phyloP scores from a whole-genome alignment of 176 grass and related monocot species.

The Chrysopogon serrulatus region DNA sequence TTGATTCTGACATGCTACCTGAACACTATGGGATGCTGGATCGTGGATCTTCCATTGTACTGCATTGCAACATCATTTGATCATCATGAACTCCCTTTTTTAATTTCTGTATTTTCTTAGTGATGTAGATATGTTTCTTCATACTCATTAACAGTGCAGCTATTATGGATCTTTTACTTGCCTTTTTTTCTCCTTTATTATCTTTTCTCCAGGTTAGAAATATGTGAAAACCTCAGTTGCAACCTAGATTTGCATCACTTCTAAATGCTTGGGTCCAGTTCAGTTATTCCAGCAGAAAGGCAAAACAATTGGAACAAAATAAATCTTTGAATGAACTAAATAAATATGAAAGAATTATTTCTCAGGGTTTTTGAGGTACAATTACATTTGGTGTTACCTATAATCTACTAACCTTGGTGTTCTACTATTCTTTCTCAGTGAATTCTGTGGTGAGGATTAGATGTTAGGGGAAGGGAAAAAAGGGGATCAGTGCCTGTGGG shows the following conservation, averaged over 20 bases:
- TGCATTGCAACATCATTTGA: slow-evolving; percentile 13
- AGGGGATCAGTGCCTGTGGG: slow-evolving; percentile 30
- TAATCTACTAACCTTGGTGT: slow-evolving; percentile 35
- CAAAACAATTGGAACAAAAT: slow-evolving; percentile 1
- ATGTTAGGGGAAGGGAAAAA: slow-evolving; percentile 46
- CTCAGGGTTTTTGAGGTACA: slow-evolving; percentile 38
- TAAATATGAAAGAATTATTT: slow-evolving; percentile 57
- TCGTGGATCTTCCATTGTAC: slow-evolving; percentile 5
- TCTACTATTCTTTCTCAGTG: slow-evolving; percentile 39
- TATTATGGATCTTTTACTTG: background rate
- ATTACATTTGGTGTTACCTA: slow-evolving; percentile 58
- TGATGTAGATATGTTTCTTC: background rate
- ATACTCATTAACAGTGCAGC: background rate
- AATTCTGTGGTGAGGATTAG: slow-evolving; percentile 45
- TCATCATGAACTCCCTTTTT: background rate
- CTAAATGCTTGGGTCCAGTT: background rate
- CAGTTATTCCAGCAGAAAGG: background rate
- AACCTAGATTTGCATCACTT: background rate
- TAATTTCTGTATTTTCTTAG: background rate
- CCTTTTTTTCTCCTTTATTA: background rate
- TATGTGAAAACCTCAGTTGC: background rate
- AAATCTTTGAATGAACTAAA: slow-evolving; percentile 28
- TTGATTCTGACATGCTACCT: slow-evolving; percentile 46
- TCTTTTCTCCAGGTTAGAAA: slow-evolving; percentile 1
- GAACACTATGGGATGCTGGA: slow-evolving; percentile 30